Evolutionary conservation across 108 stramenopile genomes (phyloP).

Genomic region (Cyclotella atomus): DNA sequence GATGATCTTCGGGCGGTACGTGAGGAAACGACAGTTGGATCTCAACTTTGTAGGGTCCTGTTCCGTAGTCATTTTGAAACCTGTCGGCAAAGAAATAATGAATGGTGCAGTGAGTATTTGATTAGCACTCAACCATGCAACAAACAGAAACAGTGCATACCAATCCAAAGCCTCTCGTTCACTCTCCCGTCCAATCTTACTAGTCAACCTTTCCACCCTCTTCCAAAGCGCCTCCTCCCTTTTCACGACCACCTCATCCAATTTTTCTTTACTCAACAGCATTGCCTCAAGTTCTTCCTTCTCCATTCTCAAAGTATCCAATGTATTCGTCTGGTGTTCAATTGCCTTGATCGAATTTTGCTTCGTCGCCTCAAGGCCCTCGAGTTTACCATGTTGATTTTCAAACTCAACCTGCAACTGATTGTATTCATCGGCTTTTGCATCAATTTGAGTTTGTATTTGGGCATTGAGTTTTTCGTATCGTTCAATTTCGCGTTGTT

Average conservation of each 20-base stretch:
- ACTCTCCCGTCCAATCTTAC: slow-evolving; percentile 44
- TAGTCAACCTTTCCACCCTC: slow-evolving; percentile 54
- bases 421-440: neutral
- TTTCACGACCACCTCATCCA: slow-evolving; percentile 27
- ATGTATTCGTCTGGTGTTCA: neutral
- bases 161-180: slow-evolving; percentile 59
- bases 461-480: neutral
- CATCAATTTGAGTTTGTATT: neutral
- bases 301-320: neutral
- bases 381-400: neutral
- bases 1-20: slow-evolving; percentile 2
- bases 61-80: neutral
- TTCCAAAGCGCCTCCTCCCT: slow-evolving; percentile 62
- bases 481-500: neutral
- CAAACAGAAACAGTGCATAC: slow-evolving; percentile 34
- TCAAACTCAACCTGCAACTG: neutral
- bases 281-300: slow-evolving; percentile 21
- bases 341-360: neutral
- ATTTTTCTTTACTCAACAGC: slow-evolving; percentile 14
- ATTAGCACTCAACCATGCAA: neutral
- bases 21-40: slow-evolving; percentile 46
- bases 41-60: slow-evolving; percentile 71
- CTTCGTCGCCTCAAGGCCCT: neutral
- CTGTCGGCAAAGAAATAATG: slow-evolving; percentile 4
- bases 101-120: neutral